Evolutionary conservation across 2,329 filamentous ascomycete genomes (phyloP), one percentile per base, ranked within the genome.

Genomic region (Aaosphaeria pasadenensis): DNA sequence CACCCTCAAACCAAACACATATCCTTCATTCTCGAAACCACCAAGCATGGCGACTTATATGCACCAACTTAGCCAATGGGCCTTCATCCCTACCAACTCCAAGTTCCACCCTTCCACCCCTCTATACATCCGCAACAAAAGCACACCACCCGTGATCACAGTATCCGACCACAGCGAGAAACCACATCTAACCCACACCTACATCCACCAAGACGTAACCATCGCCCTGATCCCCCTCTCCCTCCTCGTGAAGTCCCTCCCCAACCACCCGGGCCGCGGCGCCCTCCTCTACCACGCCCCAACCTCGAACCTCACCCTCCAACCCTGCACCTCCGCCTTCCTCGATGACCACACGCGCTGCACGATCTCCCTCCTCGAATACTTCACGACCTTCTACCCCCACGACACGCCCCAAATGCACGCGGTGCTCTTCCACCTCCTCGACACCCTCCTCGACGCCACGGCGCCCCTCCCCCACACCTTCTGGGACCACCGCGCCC

Each of bases 361-460:
- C 24, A 49, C 54, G 13, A 53, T 55, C 5, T 42, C 39, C 5
- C 51, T 69, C 4, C 48, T 64, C 29, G 64, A 69, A 55, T 69
- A 69, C 47, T 59, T 61, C 13, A 56, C 58, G 39, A 61, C 66
- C 43, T 67, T 69, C 49, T 42, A 47, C 11, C 7, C 42, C 11
- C 28, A 17, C 11, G 65, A 69, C 36, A 57, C 41, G 0, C 17
- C 53, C 0, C 5, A 43, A 6, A 67, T 63, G 59, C 58, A 62
- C 6, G 47, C 49, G 5, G 17, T 24, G 17, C 11, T 64, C 1
- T 69, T 63, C 64, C 63, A 60, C 41, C 43, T 62, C 13, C 46
- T 67, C 1, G 42, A 68, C 6, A 61, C 66, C 13, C 36, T 52
- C 3, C 54, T 63, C 51, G 55, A 62, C 17, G 48, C 56, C 29